Base-by-base conservation (phyloP, 108 stramenopile genomes). In the Discostella stelligeroides region DNA sequence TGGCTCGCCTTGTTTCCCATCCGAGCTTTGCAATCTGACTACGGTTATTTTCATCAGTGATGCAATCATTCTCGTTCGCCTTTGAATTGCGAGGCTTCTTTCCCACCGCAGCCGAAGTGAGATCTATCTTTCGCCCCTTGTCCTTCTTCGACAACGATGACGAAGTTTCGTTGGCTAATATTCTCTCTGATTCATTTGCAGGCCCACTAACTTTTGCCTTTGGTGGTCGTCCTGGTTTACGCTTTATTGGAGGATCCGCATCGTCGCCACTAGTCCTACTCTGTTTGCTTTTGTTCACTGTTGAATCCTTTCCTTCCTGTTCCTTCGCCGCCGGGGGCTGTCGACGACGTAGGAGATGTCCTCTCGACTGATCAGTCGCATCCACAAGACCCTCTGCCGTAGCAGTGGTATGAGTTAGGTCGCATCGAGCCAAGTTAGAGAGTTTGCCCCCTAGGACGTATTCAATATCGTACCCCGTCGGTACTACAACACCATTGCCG, bases 331-430 rank as follows among this genome's bases (percentile, higher is more conserved):
- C 57, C 57, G 57, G 30, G 14, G 37, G 4, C 34, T 34, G 57
- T 58, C 57, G 30, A 24, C 55, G 55, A 56, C 55, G 55, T 3
- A 60, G 40, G 42, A 46, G 41, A 39, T 41, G 66, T 15, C 53
- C 66, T 13, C 43, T 29, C 43, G 55, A 34, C 46, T 47, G 39
- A 45, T 69, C 59, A 60, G 29, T 18, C 45, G 83, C 80, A 14
- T 75, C 85, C 5, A 65, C 73, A 80, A 90, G 73, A 41, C 89
- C 89, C 56, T 88, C 87, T 21, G 73, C 76, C 29, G 37, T 54
- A 11, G 86, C 88, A 20, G 89, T 88, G 11, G 89, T 88, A 63
- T 88, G 80, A 4, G 70, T 46, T 60, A 90, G 60, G 6, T 85
- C 81, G 24, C 23, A 39, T 58, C 89, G 61, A 4, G 37, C 39